phyloP scores from a whole-genome alignment of 2,329 filamentous ascomycete genomes.

The Arthroderma sp. region DNA sequence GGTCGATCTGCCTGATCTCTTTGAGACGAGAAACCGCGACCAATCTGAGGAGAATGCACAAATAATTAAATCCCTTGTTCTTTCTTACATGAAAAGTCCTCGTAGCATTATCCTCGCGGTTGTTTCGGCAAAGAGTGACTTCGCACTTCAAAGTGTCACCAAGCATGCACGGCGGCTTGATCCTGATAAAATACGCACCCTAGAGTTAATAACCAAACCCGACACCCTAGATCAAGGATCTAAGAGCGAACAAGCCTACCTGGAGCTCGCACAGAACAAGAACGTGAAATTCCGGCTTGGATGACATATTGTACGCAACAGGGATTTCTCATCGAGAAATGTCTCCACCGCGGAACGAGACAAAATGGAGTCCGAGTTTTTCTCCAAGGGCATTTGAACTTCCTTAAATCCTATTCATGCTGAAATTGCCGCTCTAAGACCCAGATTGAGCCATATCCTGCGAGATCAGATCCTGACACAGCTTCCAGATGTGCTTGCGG shows the following conservation, averaged over 20 bases:
- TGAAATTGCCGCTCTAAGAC: constrained; percentile 11
- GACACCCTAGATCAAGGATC: constrained; percentile 16
- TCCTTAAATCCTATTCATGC: constrained; percentile 9
- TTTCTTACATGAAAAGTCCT: constrained; percentile 40
- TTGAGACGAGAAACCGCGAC: constrained; percentile 4
- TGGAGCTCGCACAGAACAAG: constrained; percentile 15
- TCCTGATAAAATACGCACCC: constrained; percentile 15
- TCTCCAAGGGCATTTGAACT: constrained; percentile 13
- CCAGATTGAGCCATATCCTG: constrained; percentile 16
- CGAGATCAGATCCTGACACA: constrained; percentile 16
- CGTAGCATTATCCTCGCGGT: constrained; percentile 48
- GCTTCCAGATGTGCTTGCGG: constrained; percentile 15
- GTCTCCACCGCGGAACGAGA: constrained; percentile 11
- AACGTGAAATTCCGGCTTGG: constrained; percentile 16
- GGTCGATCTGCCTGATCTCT: constrained; percentile 7
- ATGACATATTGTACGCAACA: constrained; percentile 15
- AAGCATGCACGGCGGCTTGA: constrained; percentile 20
- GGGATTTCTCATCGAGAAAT: constrained; percentile 2
- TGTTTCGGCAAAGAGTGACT: constrained; percentile 37
- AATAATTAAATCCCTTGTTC: constrained; percentile 8
- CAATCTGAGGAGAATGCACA: constrained; percentile 12
- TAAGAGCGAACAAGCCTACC: constrained; percentile 14
- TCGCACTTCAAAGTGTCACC: constrained; percentile 46
- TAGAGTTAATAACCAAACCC: constrained; percentile 24
- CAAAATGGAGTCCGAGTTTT: constrained; percentile 14